Evolutionary conservation across 1,139 yeast genomes (phyloP).

Genomic region (Candida albicans): DNA sequence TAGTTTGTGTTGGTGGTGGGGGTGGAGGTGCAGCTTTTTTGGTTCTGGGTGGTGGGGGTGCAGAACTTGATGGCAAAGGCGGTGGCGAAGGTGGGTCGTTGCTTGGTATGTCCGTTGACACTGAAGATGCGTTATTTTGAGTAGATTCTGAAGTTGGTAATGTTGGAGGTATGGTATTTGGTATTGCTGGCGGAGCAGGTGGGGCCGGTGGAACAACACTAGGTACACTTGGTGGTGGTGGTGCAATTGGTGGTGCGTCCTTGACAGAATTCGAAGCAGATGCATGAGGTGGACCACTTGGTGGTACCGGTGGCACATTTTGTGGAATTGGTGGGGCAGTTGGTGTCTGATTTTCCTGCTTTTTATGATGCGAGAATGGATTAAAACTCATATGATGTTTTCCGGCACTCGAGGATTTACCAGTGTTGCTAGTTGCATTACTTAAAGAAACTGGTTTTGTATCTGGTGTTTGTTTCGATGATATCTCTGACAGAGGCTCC

Average conservation of each 20-base stretch:
- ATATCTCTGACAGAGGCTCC: slow-evolving; percentile 16
- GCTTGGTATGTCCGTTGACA: slow-evolving; percentile 13
- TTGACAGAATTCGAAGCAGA: slow-evolving; percentile 1
- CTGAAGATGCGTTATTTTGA: slow-evolving; percentile 10
- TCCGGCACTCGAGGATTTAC: slow-evolving; percentile 4
- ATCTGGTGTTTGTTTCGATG: slow-evolving; percentile 17
- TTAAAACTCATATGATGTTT: slow-evolving; percentile 3
- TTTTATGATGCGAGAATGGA: slow-evolving; percentile 13
- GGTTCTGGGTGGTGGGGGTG: slow-evolving; percentile 16
- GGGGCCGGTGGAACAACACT: slow-evolving; percentile 11
- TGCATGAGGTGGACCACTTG: slow-evolving; percentile 13
- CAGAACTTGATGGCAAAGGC: slow-evolving; percentile 18
- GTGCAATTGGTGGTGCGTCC: slow-evolving; percentile 11
- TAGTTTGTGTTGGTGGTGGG: slow-evolving; percentile 28
- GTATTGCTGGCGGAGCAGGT: slow-evolving; percentile 15
- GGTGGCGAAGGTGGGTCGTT: slow-evolving; percentile 16
- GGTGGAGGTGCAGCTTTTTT: slow-evolving; percentile 38
- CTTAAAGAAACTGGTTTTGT: slow-evolving; percentile 1
- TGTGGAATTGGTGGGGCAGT: slow-evolving; percentile 13
- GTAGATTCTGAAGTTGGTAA: slow-evolving; percentile 7
- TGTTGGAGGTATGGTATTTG: slow-evolving; percentile 12
- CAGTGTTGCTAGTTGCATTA: neutral
- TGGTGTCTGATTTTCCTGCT: slow-evolving; percentile 5
- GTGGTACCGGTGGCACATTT: slow-evolving; percentile 5
- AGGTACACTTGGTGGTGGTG: slow-evolving; percentile 17